These are phyloP conservation scores for Cokeromyces recurvatus DNA, from an alignment of 371 early-diverging fungal species.

Conservation along the genomic window DNA sequence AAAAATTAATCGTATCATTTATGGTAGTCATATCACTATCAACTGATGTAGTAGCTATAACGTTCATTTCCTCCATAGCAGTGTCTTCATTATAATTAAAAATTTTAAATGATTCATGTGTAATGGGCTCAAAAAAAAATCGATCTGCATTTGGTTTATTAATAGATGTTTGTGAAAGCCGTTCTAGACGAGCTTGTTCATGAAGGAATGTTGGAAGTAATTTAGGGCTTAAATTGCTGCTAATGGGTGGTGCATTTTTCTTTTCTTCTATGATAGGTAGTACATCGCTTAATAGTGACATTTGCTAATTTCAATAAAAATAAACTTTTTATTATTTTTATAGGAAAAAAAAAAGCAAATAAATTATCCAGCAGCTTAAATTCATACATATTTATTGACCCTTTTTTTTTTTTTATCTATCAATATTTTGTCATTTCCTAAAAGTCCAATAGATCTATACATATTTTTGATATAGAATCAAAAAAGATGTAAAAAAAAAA, in stretches of 20 bases:
- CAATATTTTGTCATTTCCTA: too few relatives aligned
- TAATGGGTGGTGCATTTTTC: background rate
- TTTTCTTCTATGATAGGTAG: constrained; percentile 1
- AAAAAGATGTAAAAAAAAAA: too few relatives aligned
- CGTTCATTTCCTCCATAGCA: background rate
- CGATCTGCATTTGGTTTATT: background rate
- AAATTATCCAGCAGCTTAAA: too few relatives aligned
- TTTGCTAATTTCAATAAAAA: too few relatives aligned
- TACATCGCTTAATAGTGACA: too few relatives aligned
- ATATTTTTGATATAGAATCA: too few relatives aligned
- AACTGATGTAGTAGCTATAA: background rate
- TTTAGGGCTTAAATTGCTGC: background rate
- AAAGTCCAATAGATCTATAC: too few relatives aligned
- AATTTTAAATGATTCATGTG: background rate
- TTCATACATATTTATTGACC: too few relatives aligned
- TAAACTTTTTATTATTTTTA: too few relatives aligned
- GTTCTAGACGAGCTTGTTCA: constrained; percentile 1
- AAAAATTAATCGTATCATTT: too few relatives aligned
- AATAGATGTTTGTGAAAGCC: background rate
- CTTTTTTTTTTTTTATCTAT: too few relatives aligned
- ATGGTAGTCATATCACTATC: background rate
- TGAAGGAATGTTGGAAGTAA: background rate
- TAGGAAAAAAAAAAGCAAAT: too few relatives aligned
- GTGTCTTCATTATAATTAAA: background rate
- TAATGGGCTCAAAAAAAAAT: background rate